phyloP scores from a whole-genome alignment of 2,329 filamentous ascomycete species.

The Talaromyces sp. region DNA sequence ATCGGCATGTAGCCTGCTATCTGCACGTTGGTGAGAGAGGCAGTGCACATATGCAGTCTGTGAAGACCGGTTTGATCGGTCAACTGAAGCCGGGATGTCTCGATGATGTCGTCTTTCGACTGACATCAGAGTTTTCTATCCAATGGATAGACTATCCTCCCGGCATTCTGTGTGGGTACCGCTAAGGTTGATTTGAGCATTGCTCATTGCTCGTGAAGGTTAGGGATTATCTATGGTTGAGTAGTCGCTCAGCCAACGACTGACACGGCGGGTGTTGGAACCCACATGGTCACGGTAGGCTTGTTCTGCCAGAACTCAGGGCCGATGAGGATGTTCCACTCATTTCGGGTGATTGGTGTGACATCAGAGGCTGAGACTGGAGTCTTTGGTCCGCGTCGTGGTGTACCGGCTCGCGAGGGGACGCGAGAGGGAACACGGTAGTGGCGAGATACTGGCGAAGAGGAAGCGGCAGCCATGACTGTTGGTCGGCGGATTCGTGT shows the following conservation, averaged over 20 bases:
- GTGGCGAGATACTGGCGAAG: not conserved
- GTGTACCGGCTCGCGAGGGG: conserved; percentile 19
- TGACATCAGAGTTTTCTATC: conserved; percentile 1
- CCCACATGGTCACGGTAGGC: conserved; percentile 39
- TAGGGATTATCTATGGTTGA: not conserved
- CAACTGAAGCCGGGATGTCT: conserved; percentile 1
- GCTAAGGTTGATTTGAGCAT: not conserved
- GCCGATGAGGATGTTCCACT: conserved; percentile 43
- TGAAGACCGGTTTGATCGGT: not conserved
- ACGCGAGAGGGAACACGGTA: conserved; percentile 18
- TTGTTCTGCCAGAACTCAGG: conserved; percentile 32
- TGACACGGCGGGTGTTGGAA: conserved; percentile 33
- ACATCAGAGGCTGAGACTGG: conserved; percentile 45
- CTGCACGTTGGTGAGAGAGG: not conserved
- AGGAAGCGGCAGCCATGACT: conserved; percentile 25
- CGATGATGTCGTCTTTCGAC: conserved; percentile 8
- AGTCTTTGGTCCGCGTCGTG: conserved; percentile 38
- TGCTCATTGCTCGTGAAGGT: not conserved
- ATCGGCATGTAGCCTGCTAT: not conserved
- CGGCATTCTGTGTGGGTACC: not conserved
- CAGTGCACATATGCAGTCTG: conserved; percentile 6
- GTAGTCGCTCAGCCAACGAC: conserved; percentile 22
- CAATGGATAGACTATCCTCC: not conserved
- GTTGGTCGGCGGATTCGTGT: conserved; percentile 26
- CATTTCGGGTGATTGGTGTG: conserved; percentile 43